Conservation (phyloP, 257 asterid species). For the Coffea canephora region DNA sequence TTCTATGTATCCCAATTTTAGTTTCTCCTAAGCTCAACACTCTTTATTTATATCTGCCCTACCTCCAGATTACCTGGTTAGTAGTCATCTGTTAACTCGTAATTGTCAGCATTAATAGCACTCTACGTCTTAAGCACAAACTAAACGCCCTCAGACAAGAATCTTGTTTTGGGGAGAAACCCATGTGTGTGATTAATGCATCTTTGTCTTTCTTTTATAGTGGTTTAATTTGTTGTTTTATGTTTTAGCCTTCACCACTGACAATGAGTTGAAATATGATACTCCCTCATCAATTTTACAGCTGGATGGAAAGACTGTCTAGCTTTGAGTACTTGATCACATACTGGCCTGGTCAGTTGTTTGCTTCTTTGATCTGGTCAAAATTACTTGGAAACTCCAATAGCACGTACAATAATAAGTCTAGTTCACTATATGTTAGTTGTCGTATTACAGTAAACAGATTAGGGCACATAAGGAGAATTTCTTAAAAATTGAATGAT, state of each 20-base stretch:
- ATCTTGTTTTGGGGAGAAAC: background rate
- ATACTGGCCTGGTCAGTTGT: too few species aligned
- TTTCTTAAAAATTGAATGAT: background rate
- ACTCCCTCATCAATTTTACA: background rate
- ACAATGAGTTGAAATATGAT: background rate
- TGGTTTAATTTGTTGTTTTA: background rate
- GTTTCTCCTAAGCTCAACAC: background rate
- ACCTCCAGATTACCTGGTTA: background rate
- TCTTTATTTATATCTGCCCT: background rate
- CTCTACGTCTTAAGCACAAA: background rate
- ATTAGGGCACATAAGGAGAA: background rate
- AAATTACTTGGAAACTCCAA: background rate
- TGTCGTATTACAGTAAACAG: too few species aligned
- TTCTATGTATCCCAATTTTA: background rate
- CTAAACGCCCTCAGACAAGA: background rate
- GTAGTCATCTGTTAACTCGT: background rate
- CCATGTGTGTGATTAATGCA: background rate
- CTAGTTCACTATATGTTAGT: background rate
- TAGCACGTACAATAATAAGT: background rate
- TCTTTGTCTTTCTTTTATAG: background rate
- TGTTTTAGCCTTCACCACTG: background rate
- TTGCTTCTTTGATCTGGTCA: background rate
- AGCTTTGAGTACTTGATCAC: background rate
- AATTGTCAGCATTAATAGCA: background rate
- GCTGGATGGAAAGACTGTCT: slow-evolving; percentile 6